Evolutionary conservation across 164 flowering plant species (phyloP), one percentile per base, ranked within the genome.

Genomic region (Vitis amurensis): DNA sequence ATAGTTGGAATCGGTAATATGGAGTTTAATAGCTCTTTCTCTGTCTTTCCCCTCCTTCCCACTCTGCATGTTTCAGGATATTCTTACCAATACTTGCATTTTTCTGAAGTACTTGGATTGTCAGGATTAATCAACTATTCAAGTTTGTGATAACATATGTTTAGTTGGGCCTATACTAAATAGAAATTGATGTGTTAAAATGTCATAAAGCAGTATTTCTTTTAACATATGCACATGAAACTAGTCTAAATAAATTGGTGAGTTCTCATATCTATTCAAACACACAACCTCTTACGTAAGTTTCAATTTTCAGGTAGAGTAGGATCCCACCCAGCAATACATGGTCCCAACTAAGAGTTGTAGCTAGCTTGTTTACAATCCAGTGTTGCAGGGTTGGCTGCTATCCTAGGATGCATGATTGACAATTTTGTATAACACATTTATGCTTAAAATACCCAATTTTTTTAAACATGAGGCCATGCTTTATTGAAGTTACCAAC

Each of bases 1-100:
- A 85, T 96, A 71, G 98, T 96, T 78, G 99, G 99, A 79, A 96
- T 96, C 67, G 99, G 99, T 96, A 87, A 76, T 74, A 11, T 68
- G 37, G 13, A 44, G 47, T 60, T 69, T 17, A 10, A 8, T 49
- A 14, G 57, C 0, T 50, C 73, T 59, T 10, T 79, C 66, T 55
- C 55, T 72, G 52, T 67, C 51, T 47, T 23, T 2, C 27, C 27
- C 27, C 27, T 23, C 27, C 27, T 23, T 23, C 27, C 27, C 27
- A 23, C 27, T 23, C 27, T 23, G 27, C 27, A 23, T 23, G 27
- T 23, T 23, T 23, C 27, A 23, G 27, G 27, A 23, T 23, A 23
- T 23, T 23, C 27, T 23, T 23, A 2, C 0, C 27, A 23, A 23
- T 23, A 23, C 27, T 23, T 23, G 27, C 27, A 23, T 23, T 23